These are phyloP conservation scores for Cryptosporidium muris DNA, from an alignment of 169 alveolate genomes.

Conservation along the genomic window DNA sequence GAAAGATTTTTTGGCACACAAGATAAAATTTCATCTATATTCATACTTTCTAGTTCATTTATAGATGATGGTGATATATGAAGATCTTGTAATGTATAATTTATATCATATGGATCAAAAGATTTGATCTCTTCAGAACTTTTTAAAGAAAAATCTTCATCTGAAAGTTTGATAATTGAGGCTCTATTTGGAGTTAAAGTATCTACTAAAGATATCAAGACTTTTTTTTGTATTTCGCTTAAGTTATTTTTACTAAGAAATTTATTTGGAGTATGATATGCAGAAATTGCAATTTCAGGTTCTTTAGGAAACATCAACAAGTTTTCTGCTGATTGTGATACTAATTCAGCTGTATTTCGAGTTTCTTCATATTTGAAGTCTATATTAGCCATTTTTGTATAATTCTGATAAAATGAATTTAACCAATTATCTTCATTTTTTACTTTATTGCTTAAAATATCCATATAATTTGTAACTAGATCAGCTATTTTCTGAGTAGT, in stretches of 20 bases:
- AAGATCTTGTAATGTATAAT: slow-evolving; percentile 16
- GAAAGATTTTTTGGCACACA: slow-evolving; percentile 52
- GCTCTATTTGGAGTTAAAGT: slow-evolving; percentile 10
- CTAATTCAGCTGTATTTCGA: slow-evolving; percentile 49
- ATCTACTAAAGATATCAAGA: slow-evolving; percentile 2
- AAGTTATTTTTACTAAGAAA: not conserved
- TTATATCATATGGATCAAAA: slow-evolving; percentile 50
- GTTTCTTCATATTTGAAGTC: slow-evolving; percentile 43
- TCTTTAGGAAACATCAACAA: slow-evolving; percentile 48
- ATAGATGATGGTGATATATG: not conserved
- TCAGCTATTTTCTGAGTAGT: slow-evolving; percentile 25
- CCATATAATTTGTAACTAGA: slow-evolving; percentile 12
- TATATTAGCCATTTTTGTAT: slow-evolving; percentile 59
- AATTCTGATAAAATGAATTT: slow-evolving; percentile 19
- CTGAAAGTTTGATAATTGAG: slow-evolving; percentile 35
- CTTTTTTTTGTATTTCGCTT: not conserved
- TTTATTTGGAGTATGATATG: slow-evolving; percentile 20
- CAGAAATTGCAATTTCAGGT: slow-evolving; percentile 67
- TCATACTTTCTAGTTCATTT: not conserved
- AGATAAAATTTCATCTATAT: slow-evolving; percentile 20
- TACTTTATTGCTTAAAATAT: slow-evolving; percentile 18
- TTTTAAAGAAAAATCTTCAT: not conserved
- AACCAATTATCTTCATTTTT: slow-evolving; percentile 33
- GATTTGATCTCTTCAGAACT: not conserved
- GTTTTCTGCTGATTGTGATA: slow-evolving; percentile 62